Evolutionary conservation across 768 basidiomycete genomes (phyloP), one percentile per base, ranked within the genome.

Genomic region (Clitopilus passeckerianus): DNA sequence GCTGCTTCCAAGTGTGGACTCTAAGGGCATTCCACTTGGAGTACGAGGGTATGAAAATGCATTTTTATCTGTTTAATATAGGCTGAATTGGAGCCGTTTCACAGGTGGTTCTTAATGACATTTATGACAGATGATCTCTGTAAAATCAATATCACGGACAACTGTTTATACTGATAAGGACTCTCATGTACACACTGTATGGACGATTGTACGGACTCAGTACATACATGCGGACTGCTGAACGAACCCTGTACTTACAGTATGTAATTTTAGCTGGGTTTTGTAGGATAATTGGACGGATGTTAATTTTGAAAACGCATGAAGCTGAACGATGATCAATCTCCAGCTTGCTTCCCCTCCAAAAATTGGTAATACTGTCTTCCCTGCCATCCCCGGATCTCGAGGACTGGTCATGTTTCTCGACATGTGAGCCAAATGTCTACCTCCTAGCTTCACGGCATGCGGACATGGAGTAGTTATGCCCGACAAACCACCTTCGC

Each of bases 1-100:
- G 70, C 63, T 37, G 58, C 75, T 6, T 79, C 84, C 0, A 61
- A 67, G 54, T 89, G 87, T 65, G 84, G 84, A 20, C 68, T 85
- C 60, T 77, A 64, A 70, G 27, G 35, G 54, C 7, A 15, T 41
- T 15, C 7, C 5, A 12, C 12, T 18, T 50, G 46, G 46, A 3
- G 46, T 50, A 30, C 27, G 27, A 7, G 27, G 27, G 27, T 30
- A 30, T 7, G 27, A 30, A 30, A 3, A 30, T 30, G 27, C 27
- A 7, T 30, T 30, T 7, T 30, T 7, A 30, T 30, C 27, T 30
- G 4, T 30, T 7, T 30, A 7, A 4, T 7, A 30, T 3, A 30
- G 7, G 27, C 27, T 30, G 27, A 30, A 30, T 30, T 30, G 27
- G 27, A 30, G 4, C 27, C 27, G 27, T 30, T 30, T 30, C 7